Percentiles rank a stretch among this genome's conserved stretches.
Conservation (phyloP, 805 yeast species). For the Suhomyces emberorum region DNA sequence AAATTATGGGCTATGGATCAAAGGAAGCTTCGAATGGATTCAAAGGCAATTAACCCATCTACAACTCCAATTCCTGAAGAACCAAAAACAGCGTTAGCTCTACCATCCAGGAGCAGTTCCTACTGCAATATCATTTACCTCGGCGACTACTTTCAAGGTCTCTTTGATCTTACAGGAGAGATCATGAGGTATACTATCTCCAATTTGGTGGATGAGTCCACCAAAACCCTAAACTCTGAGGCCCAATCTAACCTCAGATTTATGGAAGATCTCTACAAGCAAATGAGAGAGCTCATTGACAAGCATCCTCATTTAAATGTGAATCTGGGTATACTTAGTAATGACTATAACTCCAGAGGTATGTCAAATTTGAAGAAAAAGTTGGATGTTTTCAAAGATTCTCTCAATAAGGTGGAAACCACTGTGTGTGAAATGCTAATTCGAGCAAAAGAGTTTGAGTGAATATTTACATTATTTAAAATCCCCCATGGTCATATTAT, state of each 20-base stretch:
- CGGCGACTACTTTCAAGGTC: constrained; percentile 37
- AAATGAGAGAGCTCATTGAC: constrained; percentile 10
- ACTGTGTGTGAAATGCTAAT: constrained; percentile 20
- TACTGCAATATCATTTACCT: constrained; percentile 9
- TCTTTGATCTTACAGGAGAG: constrained; percentile 43
- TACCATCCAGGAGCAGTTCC: too few species aligned
- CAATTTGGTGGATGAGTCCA: constrained; percentile 15
- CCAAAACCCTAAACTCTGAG: constrained; percentile 10
- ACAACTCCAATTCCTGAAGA: background rate
- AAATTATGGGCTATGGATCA: background rate
- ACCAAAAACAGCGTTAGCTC: too few species aligned
- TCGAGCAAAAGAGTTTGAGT: constrained; percentile 14
- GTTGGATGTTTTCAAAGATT: constrained; percentile 19
- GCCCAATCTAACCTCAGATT: constrained; percentile 13
- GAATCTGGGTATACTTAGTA: constrained; percentile 15
- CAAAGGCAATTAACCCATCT: background rate
- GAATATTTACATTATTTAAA: too few species aligned
- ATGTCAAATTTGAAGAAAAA: constrained; percentile 16
- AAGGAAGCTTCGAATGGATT: background rate
- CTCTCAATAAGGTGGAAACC: constrained; percentile 21
- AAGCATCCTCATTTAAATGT: constrained; percentile 17
- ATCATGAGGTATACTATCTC: constrained; percentile 37
- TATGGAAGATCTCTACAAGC: constrained; percentile 14
- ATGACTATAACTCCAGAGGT: constrained; percentile 9
- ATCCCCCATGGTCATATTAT: too few species aligned